Base-by-base conservation (phyloP, 805 yeast genomes). In the Yarrowia divulgata region DNA sequence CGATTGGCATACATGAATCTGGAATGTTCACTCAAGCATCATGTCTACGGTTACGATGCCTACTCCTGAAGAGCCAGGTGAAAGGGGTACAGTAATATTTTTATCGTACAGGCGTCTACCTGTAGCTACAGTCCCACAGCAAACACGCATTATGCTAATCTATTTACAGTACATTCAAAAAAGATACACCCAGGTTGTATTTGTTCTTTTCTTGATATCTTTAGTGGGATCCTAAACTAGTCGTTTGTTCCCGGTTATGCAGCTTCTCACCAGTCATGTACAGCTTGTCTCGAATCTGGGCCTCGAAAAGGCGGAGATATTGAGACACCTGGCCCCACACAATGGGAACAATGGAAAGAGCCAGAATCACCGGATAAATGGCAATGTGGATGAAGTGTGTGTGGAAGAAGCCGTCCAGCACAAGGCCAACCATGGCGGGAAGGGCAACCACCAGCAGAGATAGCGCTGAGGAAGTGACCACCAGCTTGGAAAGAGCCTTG, bases 211-310 rank as follows among this genome's bases (percentile, higher is more conserved):
- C 19, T 8, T 34, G 45, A 40, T 6, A 14, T 39, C 42, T 32
- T 8, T 3, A 6, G 19, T n/a, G 18, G n/a, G 3, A 16, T 32
- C 37, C 19, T 16, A 48, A 29, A 10, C 39, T 16, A 16, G 13
- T n/a, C 35, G 2, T 8, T 12, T 60, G 58, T 18, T 69, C 73
- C 68, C 73, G 71, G 67, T 78, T 78, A 60, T 78, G 78, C 43
- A 78, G 73, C 50, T 74, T 78, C 54, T 73, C 73, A 16, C 81
- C 80, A 29, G 78, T 73, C 42, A 75, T 69, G 67, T 78, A 78
- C 8, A 74, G 73, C 29, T 76, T 75, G 68, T 78, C 81, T 18
- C 78, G 70, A n/a, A 78, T 74, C 18, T 69, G 48, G 10, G 67
- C 46, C 37, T 71, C 69, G 72, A 72, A 73, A 19, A 49, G 39